Evolutionary conservation across 768 basidiomycete species (phyloP).

Genomic region (Rhodotorula graminis): DNA sequence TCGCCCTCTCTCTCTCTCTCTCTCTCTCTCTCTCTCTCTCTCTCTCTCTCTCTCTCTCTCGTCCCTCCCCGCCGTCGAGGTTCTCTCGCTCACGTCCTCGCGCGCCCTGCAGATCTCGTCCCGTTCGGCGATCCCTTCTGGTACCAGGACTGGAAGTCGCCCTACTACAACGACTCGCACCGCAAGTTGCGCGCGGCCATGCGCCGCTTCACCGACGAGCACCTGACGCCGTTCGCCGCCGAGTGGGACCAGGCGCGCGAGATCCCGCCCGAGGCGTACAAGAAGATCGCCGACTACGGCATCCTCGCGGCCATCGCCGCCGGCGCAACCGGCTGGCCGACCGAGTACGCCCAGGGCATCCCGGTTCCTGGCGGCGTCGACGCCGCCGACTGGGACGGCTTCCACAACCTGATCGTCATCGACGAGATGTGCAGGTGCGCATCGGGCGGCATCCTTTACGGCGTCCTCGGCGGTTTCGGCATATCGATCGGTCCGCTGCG

Average conservation of each 20-base stretch:
- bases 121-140: constrained; percentile 25
- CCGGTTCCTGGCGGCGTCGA: constrained; percentile 30
- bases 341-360: constrained; percentile 16
- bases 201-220: constrained; percentile 36
- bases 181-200: constrained; percentile 32
- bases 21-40: too few relatives aligned
- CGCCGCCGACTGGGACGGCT: constrained; percentile 26
- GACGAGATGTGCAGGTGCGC: constrained; percentile 29
- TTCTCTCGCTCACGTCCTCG: neutral
- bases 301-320: constrained; percentile 34
- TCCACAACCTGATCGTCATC: constrained; percentile 15
- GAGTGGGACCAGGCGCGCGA: constrained; percentile 31
- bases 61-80: too few relatives aligned
- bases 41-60: too few relatives aligned
- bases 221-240: constrained; percentile 23
- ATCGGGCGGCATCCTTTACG: constrained; percentile 23
- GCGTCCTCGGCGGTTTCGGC: constrained; percentile 33
- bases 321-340: constrained; percentile 12
- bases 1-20: neutral
- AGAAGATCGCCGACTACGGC: constrained; percentile 26
- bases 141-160: constrained; percentile 30
- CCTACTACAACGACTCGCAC: constrained; percentile 41
- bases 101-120: neutral
- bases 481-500: constrained; percentile 30
- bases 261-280: constrained; percentile 30